Percentiles rank a stretch among this genome's conserved stretches.
phyloP scores from a whole-genome alignment of 257 asterid genomes.

The Handroanthus guayacan region DNA sequence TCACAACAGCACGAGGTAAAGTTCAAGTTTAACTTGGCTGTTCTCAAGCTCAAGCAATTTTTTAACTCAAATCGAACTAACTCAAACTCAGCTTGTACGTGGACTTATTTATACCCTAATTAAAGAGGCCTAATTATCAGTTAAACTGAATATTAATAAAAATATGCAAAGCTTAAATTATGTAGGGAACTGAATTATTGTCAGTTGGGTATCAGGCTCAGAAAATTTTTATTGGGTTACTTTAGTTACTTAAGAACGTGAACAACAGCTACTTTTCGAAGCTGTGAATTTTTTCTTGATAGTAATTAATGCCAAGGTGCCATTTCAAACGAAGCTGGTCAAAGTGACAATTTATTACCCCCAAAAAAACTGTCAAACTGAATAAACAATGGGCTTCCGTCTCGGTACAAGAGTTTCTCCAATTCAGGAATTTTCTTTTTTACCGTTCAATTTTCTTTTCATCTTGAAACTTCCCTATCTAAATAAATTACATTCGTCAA shows the following conservation, averaged over 20 bases:
- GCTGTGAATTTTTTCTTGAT: not conserved
- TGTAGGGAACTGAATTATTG: not conserved
- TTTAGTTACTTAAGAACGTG: not conserved
- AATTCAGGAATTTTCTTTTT: not conserved
- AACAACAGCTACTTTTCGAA: no score
- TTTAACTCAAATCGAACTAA: no score
- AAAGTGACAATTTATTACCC: not conserved
- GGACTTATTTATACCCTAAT: no score
- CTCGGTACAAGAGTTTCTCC: not conserved
- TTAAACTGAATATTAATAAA: no score
- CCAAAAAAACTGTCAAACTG: not conserved
- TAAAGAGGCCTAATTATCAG: no score
- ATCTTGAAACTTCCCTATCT: not conserved
- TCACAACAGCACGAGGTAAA: no score
- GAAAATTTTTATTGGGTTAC: not conserved
- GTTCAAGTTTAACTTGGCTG: no score
- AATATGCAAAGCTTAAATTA: not conserved
- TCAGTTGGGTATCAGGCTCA: not conserved
- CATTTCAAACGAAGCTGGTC: not conserved
- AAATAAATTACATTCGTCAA: not conserved
- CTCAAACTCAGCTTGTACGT: no score
- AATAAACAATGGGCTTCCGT: not conserved
- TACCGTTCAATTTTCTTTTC: not conserved
- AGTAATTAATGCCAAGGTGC: not conserved
- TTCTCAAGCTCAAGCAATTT: no score